Conservation (phyloP, 352 stramenopile species). For the Pythium utonaiense region DNA sequence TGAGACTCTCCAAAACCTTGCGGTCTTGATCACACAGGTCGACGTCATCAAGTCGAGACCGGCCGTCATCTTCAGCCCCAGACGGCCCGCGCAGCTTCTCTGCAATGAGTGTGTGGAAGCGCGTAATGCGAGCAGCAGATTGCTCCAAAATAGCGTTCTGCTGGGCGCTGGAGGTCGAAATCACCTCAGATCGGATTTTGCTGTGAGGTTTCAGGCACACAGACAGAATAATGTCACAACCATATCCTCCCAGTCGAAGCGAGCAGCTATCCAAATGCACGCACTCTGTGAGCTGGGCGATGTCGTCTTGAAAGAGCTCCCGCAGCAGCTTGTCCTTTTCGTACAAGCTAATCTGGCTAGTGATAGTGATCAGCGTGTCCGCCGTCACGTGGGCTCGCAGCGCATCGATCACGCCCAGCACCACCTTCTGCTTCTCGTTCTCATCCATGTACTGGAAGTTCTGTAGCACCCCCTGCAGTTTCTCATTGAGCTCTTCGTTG, state of each 20-base stretch:
- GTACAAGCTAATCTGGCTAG: constrained; percentile 44
- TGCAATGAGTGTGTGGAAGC: constrained; percentile 51
- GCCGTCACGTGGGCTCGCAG: constrained; percentile 49
- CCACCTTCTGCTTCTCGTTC: constrained; percentile 49
- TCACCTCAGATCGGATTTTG: constrained; percentile 45
- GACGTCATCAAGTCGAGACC: constrained; percentile 27
- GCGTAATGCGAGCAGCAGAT: constrained; percentile 50
- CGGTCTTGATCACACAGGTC: constrained; percentile 62
- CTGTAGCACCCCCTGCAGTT: constrained; percentile 44
- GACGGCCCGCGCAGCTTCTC: constrained; percentile 19
- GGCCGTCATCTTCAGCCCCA: not conserved
- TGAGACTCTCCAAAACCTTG: constrained; percentile 52
- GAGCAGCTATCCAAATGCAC: constrained; percentile 9
- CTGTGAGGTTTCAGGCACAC: constrained; percentile 18
- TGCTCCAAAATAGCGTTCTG: constrained; percentile 61
- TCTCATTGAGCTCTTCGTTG: constrained; percentile 44
- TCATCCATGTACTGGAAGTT: constrained; percentile 62
- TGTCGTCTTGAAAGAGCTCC: constrained; percentile 51
- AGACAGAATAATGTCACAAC: no score
- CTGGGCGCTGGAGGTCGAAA: constrained; percentile 48
- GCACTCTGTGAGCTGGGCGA: constrained; percentile 49
- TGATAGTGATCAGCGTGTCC: constrained; percentile 39
- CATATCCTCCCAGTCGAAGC: no score
- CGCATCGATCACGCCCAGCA: constrained; percentile 43
- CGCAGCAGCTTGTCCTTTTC: constrained; percentile 61